Evolutionary conservation across 495 filamentous ascomycete genomes (phyloP).

Genomic region (Evansstolkia leycettana): DNA sequence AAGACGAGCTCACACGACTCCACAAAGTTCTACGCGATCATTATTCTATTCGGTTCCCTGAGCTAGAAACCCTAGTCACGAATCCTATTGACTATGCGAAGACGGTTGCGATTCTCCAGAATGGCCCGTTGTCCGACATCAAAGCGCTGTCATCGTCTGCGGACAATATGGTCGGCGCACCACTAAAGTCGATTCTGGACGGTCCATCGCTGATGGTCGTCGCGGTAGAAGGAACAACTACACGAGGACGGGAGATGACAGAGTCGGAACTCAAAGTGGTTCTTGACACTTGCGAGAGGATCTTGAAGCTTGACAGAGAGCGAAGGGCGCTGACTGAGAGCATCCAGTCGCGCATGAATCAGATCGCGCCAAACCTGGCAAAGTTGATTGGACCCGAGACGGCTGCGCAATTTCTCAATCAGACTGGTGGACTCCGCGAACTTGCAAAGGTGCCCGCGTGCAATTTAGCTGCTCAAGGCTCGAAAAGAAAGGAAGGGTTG

Average conservation of each 20-base stretch:
- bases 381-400: conserved; percentile 87
- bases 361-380: conserved; percentile 94
- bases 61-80: conserved; percentile 87
- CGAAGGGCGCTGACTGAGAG: conserved; percentile 84
- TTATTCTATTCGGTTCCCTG: conserved; percentile 87
- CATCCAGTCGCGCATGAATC: conserved; percentile 93
- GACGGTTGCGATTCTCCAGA: conserved; percentile 83
- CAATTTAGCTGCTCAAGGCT: conserved; percentile 81
- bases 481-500: conserved; percentile 67
- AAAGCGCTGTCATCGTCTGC: conserved; percentile 54
- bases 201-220: conserved; percentile 90
- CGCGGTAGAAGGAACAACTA: conserved; percentile 87
- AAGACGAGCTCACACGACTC: conserved; percentile 81
- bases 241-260: conserved; percentile 64
- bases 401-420: conserved; percentile 91
- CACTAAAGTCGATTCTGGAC: conserved; percentile 70
- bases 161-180: conserved; percentile 62
- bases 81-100: conserved; percentile 94
- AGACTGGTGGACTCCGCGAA: conserved; percentile 74
- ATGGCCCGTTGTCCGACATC: conserved; percentile 85
- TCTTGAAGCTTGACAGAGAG: conserved; percentile 72
- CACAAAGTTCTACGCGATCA: conserved; percentile 95
- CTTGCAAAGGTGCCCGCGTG: conserved; percentile 87
- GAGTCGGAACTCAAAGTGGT: conserved; percentile 63
- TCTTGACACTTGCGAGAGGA: conserved; percentile 72